These are phyloP conservation scores for Ophiostoma montium DNA, from an alignment of 2,329 filamentous ascomycete genomes.

Conservation along the genomic window DNA sequence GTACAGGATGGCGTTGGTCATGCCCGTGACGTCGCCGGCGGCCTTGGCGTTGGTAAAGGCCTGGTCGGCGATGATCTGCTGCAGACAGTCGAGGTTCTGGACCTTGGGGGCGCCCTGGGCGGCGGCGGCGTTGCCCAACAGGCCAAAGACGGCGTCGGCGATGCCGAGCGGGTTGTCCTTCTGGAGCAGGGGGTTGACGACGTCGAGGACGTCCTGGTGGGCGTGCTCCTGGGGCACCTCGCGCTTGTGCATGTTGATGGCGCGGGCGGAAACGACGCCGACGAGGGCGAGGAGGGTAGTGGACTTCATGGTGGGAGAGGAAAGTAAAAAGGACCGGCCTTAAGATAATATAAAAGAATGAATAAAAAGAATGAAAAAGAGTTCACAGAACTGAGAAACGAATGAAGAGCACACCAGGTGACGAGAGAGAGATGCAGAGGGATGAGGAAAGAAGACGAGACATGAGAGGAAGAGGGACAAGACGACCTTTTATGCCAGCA, in stretches of 20 bases:
- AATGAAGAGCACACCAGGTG: slow-evolving; percentile 5
- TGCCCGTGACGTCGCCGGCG: slow-evolving; percentile 34
- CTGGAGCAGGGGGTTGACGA: slow-evolving; percentile 23
- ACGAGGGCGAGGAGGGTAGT: slow-evolving; percentile 19
- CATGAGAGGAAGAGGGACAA: background rate
- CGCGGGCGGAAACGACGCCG: slow-evolving; percentile 19
- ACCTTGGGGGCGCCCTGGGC: slow-evolving; percentile 20
- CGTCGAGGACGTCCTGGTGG: slow-evolving; percentile 28
- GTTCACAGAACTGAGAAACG: slow-evolving; percentile 4
- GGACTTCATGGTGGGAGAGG: slow-evolving; percentile 14
- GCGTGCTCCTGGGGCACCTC: slow-evolving; percentile 40
- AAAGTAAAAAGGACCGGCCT: slow-evolving; percentile 8
- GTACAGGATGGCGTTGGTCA: slow-evolving; percentile 39
- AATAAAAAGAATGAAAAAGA: slow-evolving; percentile 9
- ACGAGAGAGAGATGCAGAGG: slow-evolving; percentile 6
- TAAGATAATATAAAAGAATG: slow-evolving; percentile 8
- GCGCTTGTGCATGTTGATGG: slow-evolving; percentile 21
- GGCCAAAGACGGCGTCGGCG: slow-evolving; percentile 31
- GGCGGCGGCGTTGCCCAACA: slow-evolving; percentile 30
- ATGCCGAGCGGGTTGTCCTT: slow-evolving; percentile 35
- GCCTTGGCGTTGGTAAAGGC: slow-evolving; percentile 47
- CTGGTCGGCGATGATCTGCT: slow-evolving; percentile 43
- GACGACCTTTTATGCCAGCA: background rate
- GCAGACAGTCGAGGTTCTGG: slow-evolving; percentile 39
- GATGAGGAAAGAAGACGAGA: slow-evolving; percentile 2